Evolutionary conservation across 805 yeast species (phyloP).

Genomic region (Ogataea zsoltii): DNA sequence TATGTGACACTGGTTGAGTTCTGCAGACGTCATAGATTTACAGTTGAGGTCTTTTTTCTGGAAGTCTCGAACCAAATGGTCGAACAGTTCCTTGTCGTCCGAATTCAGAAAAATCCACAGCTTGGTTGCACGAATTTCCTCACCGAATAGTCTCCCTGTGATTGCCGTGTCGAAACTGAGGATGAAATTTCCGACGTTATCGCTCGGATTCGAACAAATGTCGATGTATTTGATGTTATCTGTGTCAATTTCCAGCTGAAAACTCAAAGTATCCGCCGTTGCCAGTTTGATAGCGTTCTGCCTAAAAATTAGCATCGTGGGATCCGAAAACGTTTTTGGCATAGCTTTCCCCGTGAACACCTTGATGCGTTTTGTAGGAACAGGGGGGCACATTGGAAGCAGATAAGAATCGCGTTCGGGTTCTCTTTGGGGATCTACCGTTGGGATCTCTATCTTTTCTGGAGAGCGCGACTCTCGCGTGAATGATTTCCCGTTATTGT

Average conservation of each 20-base stretch:
- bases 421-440: too few relatives aligned
- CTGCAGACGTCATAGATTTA: conserved; percentile 5
- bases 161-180: conserved; percentile 5
- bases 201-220: conserved; percentile 14
- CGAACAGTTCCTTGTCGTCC: conserved; percentile 7
- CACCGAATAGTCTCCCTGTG: conserved; percentile 8
- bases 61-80: conserved; percentile 4
- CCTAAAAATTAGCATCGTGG: neutral
- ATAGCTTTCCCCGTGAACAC: conserved; percentile 4
- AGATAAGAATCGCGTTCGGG: too few relatives aligned
- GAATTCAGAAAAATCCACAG: conserved; percentile 14
- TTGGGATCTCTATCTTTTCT: conserved; percentile 12
- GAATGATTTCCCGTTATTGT: too few relatives aligned
- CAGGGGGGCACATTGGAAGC: too few relatives aligned
- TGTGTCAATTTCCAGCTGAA: conserved; percentile 7
- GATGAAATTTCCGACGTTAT: conserved; percentile 9
- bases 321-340: conserved; percentile 12
- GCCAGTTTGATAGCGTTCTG: neutral
- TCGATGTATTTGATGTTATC: conserved; percentile 10
- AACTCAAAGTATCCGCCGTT: neutral
- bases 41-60: conserved; percentile 3
- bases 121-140: conserved; percentile 5
- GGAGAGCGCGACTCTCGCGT: conserved; percentile 1
- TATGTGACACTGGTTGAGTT: conserved; percentile 1
- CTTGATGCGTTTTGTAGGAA: conserved; percentile 4